Percentiles rank a stretch among this genome's conserved stretches.
phyloP scores from a whole-genome alignment of 2,329 filamentous ascomycete genomes.

The Aspergillus nomiae region DNA sequence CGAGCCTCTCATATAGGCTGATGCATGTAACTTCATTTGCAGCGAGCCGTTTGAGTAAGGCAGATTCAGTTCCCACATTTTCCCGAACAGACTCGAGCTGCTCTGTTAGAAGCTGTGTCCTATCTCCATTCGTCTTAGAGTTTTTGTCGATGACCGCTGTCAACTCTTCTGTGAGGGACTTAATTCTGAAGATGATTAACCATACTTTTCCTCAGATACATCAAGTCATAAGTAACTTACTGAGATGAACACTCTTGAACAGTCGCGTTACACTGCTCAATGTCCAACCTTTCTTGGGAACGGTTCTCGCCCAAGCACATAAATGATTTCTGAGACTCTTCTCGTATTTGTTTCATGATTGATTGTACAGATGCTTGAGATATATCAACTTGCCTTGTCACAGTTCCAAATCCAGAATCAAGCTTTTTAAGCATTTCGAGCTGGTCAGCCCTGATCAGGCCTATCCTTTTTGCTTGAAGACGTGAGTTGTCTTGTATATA shows the following conservation, averaged over 20 bases:
- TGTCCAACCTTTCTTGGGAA: constrained; percentile 17
- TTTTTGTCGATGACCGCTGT: constrained; percentile 17
- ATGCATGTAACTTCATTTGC: constrained; percentile 20
- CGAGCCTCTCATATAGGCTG: constrained; percentile 23
- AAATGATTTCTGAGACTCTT: constrained; percentile 19
- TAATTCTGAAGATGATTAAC: constrained; percentile 23
- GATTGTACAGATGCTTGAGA: constrained; percentile 18
- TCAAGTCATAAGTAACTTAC: constrained; percentile 23
- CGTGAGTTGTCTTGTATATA: constrained; percentile 33
- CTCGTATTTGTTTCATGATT: constrained; percentile 16
- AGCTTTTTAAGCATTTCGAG: constrained; percentile 23
- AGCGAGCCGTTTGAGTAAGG: constrained; percentile 25
- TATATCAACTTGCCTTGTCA: constrained; percentile 15
- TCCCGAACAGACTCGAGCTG: constrained; percentile 24
- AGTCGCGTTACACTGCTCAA: constrained; percentile 20
- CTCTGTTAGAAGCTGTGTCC: constrained; percentile 20
- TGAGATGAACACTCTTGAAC: constrained; percentile 20
- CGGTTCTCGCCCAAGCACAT: constrained; percentile 18
- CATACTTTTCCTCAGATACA: neutral
- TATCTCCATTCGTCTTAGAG: constrained; percentile 17
- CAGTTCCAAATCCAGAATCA: constrained; percentile 16
- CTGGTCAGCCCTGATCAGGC: constrained; percentile 27
- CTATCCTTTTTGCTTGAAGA: constrained; percentile 24
- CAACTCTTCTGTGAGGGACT: constrained; percentile 19
- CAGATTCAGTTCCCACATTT: constrained; percentile 19